Evolutionary conservation across 2,329 filamentous ascomycete species (phyloP).

Genomic region (Pseudogymnoascus sp.): DNA sequence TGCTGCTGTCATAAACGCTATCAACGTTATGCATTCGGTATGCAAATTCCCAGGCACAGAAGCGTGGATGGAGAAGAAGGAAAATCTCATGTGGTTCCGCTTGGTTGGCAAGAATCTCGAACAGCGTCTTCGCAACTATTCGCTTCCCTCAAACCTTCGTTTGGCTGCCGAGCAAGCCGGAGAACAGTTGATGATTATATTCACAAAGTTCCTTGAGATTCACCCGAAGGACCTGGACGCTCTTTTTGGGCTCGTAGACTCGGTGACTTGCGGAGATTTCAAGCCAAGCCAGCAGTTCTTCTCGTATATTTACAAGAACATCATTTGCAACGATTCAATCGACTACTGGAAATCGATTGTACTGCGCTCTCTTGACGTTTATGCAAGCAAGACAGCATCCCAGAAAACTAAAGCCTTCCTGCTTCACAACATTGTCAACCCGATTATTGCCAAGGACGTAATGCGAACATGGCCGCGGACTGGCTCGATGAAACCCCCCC

Average conservation of each 20-base stretch:
- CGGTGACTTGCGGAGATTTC: constrained; percentile 73
- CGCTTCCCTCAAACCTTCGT: constrained; percentile 61
- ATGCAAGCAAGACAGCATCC: constrained; percentile 65
- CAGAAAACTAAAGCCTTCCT: constrained; percentile 92
- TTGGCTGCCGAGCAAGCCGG: constrained; percentile 82
- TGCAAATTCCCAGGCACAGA: constrained; percentile 54
- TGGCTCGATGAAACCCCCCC: constrained; percentile 49
- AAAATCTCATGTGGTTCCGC: constrained; percentile 51
- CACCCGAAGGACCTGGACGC: constrained; percentile 71
- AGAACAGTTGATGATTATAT: constrained; percentile 77
- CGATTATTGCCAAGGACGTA: constrained; percentile 92
- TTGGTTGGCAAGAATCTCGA: constrained; percentile 70
- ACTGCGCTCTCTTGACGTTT: constrained; percentile 78
- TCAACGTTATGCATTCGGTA: constrained; percentile 76
- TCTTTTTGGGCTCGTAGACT: constrained; percentile 75
- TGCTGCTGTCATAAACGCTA: constrained; percentile 70
- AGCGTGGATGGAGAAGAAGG: constrained; percentile 63
- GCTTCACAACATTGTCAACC: constrained; percentile 86
- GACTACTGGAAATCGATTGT: constrained; percentile 79
- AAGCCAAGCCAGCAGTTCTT: constrained; percentile 67
- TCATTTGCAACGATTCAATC: constrained; percentile 75
- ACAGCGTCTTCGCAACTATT: constrained; percentile 59
- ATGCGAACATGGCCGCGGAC: constrained; percentile 66
- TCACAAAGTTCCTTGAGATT: constrained; percentile 69
- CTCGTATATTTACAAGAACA: constrained; percentile 72